phyloP scores from a whole-genome alignment of 225 moss, liverwort and hornwort genomes.

The Polytrichum formosum region DNA sequence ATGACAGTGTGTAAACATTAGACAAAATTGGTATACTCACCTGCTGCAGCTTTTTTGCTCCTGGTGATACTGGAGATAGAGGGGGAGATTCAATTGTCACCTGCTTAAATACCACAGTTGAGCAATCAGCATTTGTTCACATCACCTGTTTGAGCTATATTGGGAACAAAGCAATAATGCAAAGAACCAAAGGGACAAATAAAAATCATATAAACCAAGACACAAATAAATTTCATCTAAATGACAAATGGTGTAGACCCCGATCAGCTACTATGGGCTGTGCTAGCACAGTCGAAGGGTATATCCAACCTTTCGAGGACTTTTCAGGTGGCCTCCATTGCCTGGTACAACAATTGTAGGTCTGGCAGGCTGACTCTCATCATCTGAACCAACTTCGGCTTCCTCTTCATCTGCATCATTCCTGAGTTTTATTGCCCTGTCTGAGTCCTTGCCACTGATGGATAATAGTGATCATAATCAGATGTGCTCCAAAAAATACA shows the following conservation, averaged over 20 bases:
- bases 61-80: constrained; percentile 42
- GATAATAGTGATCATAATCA: not conserved
- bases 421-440: constrained; percentile 25
- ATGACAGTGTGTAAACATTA: too few relatives aligned
- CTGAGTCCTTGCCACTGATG: constrained; percentile 38
- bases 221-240: too few relatives aligned
- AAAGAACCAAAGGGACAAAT: too few relatives aligned
- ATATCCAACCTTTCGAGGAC: constrained; percentile 33
- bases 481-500: not conserved
- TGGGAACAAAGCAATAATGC: too few relatives aligned
- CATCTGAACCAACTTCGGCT: constrained; percentile 53
- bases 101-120: constrained; percentile 14
- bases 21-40: constrained; percentile 11
- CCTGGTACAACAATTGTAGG: constrained; percentile 36
- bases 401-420: constrained; percentile 64
- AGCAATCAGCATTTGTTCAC: too few relatives aligned
- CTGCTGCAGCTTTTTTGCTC: constrained; percentile 49
- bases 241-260: too few relatives aligned
- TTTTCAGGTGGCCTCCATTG: constrained; percentile 44
- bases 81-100: constrained; percentile 48
- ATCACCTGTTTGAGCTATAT: too few relatives aligned
- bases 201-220: too few relatives aligned
- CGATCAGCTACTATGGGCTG: too few relatives aligned
- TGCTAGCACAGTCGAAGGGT: not conserved
- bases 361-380: constrained; percentile 61